Percentiles rank a stretch among this genome's conserved stretches.
Conservation (phyloP, 768 basidiomycete genomes). For the Asterophora parasitica region DNA sequence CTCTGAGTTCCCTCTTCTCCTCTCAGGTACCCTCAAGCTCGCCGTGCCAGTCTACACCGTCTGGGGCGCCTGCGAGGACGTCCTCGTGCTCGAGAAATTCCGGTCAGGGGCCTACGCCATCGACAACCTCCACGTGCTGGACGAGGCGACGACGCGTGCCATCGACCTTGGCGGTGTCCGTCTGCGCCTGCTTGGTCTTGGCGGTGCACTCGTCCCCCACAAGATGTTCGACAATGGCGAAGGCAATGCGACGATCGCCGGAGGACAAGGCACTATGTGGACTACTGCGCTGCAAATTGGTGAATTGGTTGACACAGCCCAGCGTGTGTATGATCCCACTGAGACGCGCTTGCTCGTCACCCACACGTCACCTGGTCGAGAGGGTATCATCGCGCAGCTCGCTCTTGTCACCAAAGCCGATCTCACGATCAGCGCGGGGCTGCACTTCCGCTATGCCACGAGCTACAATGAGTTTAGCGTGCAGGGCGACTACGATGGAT, state of each 20-base stretch:
- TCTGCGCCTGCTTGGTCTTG: constrained; percentile 90
- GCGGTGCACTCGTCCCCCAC: constrained; percentile 91
- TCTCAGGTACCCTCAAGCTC: constrained; percentile 87
- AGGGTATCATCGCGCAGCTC: constrained; percentile 89
- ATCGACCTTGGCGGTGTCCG: constrained; percentile 92
- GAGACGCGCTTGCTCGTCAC: constrained; percentile 94
- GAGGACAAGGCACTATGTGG: constrained; percentile 99
- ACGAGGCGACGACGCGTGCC: constrained; percentile 92
- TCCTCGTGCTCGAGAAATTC: constrained; percentile 88
- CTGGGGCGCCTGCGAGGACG: constrained; percentile 97
- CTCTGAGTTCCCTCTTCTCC: constrained; percentile 90
- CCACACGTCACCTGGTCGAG: constrained; percentile 88
- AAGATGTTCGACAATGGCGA: constrained; percentile 95
- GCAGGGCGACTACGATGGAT: constrained; percentile 83
- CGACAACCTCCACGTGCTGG: constrained; percentile 86
- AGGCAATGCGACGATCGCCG: constrained; percentile 94
- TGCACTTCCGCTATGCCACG: constrained; percentile 96
- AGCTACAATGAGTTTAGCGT: constrained; percentile 98
- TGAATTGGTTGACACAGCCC: constrained; percentile 95
- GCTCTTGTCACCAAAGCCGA: constrained; percentile 90
- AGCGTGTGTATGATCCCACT: constrained; percentile 85
- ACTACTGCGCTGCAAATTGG: constrained; percentile 96
- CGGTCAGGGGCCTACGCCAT: constrained; percentile 77
- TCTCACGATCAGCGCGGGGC: constrained; percentile 86
- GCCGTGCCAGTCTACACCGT: constrained; percentile 93